These are phyloP conservation scores for Rutstroemia sydowiana DNA, from an alignment of 2,329 filamentous ascomycete genomes.

Conservation along the genomic window DNA sequence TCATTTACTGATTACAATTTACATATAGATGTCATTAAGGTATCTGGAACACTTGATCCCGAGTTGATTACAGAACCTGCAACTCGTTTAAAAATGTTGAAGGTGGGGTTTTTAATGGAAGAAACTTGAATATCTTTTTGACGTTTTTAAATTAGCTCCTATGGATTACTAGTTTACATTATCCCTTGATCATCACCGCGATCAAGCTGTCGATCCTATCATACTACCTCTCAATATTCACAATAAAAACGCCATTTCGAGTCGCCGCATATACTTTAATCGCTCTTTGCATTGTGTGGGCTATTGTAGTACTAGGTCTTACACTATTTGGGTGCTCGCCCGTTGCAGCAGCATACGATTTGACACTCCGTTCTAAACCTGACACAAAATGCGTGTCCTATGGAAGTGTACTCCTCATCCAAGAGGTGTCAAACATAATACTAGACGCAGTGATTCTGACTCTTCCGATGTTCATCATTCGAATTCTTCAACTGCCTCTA, in stretches of 20 bases:
- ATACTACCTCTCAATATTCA: conserved; percentile 7
- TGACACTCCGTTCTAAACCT: neutral
- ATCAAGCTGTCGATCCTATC: conserved; percentile 8
- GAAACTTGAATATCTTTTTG: neutral
- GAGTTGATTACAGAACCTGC: neutral
- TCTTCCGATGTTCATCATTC: conserved; percentile 7
- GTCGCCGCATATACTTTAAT: neutral
- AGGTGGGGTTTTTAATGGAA: neutral
- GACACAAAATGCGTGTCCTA: conserved; percentile 3
- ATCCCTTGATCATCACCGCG: conserved; percentile 1
- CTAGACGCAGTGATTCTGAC: conserved; percentile 1
- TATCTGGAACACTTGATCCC: conserved; percentile 5
- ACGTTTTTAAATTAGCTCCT: neutral
- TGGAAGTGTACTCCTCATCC: neutral
- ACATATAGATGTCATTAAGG: neutral
- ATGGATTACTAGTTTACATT: conserved; percentile 6
- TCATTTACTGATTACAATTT: neutral
- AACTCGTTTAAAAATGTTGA: neutral
- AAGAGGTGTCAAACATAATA: conserved; percentile 1
- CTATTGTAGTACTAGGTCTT: neutral
- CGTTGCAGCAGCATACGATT: conserved; percentile 1
- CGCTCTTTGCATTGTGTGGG: conserved; percentile 1
- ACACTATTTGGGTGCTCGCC: conserved; percentile 5
- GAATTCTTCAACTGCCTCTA: conserved; percentile 3
- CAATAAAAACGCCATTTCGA: neutral